These are phyloP conservation scores for Avicennia marina DNA, from an alignment of 257 asterid species.

Conservation along the genomic window DNA sequence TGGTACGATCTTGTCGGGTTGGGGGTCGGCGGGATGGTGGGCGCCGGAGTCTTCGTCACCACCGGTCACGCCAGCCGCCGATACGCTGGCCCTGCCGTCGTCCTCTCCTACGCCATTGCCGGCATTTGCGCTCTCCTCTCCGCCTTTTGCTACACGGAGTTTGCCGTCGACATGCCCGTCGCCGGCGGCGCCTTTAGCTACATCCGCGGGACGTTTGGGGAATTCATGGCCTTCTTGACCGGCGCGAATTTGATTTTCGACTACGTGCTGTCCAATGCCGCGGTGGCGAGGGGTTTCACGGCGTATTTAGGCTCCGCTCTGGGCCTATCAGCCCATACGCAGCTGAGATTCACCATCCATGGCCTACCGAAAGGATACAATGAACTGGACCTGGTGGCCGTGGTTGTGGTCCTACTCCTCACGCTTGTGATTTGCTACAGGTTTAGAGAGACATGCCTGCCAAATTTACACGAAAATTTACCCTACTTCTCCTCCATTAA, in stretches of 20 bases:
- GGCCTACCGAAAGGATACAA: slow-evolving; percentile 71
- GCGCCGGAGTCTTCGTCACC: slow-evolving; percentile 95
- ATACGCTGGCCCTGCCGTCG: slow-evolving; percentile 81
- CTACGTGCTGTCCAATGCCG: slow-evolving; percentile 92
- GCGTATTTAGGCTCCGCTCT: slow-evolving; percentile 66
- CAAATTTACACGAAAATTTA: neutral
- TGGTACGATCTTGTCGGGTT: slow-evolving; percentile 82
- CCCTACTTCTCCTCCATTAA: neutral
- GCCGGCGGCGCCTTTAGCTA: slow-evolving; percentile 99
- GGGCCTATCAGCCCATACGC: slow-evolving; percentile 41
- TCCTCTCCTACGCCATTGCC: slow-evolving; percentile 91
- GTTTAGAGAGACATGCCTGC: slow-evolving; percentile 20
- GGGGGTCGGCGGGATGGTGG: slow-evolving; percentile 97
- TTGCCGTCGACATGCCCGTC: slow-evolving; percentile 96
- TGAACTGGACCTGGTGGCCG: slow-evolving; percentile 76
- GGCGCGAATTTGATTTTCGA: slow-evolving; percentile 83
- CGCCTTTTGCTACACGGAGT: slow-evolving; percentile 94
- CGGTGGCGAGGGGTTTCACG: slow-evolving; percentile 92
- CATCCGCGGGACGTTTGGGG: slow-evolving; percentile 90
- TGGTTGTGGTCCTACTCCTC: slow-evolving; percentile 59
- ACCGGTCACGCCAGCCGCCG: slow-evolving; percentile 61
- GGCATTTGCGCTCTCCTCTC: slow-evolving; percentile 94
- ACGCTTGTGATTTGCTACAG: slow-evolving; percentile 86
- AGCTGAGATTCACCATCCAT: slow-evolving; percentile 45
- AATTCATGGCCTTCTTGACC: slow-evolving; percentile 76